Evolutionary conservation across 169 alveolate genomes (phyloP).

Genomic region (Plasmodium vinckei): DNA sequence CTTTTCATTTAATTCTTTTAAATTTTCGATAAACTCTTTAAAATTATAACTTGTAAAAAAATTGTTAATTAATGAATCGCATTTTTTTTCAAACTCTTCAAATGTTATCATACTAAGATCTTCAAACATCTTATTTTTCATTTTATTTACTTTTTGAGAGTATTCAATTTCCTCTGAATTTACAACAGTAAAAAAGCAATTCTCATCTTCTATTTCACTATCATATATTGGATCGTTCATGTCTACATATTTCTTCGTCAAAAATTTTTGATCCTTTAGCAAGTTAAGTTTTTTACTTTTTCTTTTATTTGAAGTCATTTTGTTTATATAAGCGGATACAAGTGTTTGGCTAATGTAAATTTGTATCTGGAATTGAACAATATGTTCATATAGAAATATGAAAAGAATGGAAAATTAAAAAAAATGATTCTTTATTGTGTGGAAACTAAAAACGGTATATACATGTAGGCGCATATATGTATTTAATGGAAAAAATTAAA

Average conservation of each 20-base stretch:
- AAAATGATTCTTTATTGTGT: too few species aligned
- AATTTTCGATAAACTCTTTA: conserved; percentile 51
- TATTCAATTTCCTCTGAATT: conserved; percentile 72
- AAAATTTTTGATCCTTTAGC: conserved; percentile 66
- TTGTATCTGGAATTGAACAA: too few species aligned
- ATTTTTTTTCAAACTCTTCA: conserved; percentile 70
- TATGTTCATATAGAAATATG: too few species aligned
- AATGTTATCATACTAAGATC: conserved; percentile 56
- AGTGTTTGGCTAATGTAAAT: not conserved
- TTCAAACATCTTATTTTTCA: conserved; percentile 74
- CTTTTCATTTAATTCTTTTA: conserved; percentile 62
- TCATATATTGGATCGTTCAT: conserved; percentile 76
- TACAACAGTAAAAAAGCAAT: conserved; percentile 66
- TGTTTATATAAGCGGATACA: not conserved
- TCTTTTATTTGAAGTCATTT: conserved; percentile 33
- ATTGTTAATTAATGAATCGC: conserved; percentile 51
- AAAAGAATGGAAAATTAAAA: too few species aligned
- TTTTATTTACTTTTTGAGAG: conserved; percentile 52
- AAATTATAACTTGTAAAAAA: conserved; percentile 46
- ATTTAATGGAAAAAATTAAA: too few species aligned
- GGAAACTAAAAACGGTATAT: too few species aligned
- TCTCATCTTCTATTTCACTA: conserved; percentile 74
- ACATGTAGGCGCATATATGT: too few species aligned
- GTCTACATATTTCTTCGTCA: conserved; percentile 70
- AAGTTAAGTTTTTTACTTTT: conserved; percentile 56